Conservation (phyloP, 192 early-diverging fungal species). For the Jimgerdemannia flammicorona region DNA sequence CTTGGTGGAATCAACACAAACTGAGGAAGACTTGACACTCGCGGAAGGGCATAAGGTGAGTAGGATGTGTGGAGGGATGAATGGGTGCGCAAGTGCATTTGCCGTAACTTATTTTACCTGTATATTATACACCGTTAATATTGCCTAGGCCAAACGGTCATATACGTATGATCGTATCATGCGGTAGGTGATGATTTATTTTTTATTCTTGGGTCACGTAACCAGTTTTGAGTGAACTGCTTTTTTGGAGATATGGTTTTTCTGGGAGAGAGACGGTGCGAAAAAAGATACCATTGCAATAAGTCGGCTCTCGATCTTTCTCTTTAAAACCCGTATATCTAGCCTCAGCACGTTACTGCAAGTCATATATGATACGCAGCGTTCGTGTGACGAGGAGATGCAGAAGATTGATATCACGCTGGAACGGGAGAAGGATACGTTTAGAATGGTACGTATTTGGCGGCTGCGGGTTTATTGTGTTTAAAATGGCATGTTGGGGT, state of each 20-base stretch:
- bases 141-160: constrained; percentile 34
- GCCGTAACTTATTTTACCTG: not conserved
- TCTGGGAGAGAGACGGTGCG: not conserved
- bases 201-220: not conserved
- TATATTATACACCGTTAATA: constrained; percentile 2
- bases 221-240: not conserved
- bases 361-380: constrained; percentile 37
- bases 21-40: not conserved
- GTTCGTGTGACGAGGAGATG: constrained; percentile 38
- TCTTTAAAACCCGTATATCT: not conserved
- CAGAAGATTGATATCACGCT: constrained; percentile 33
- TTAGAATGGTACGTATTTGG: constrained; percentile 24
- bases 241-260: not conserved
- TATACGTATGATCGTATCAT: constrained; percentile 50
- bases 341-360: constrained; percentile 38
- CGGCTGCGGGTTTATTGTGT: not conserved
- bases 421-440: constrained; percentile 29
- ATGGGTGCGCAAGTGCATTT: not conserved
- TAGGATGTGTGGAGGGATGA: not conserved
- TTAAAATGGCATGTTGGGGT: not conserved
- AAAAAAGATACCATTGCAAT: not conserved
- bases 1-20: not conserved
- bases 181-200: constrained; percentile 15
- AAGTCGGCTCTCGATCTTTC: not conserved
- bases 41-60: not conserved